A percentile compares a stretch with the other conserved stretches of the same genome.
Evolutionary conservation across 2,329 filamentous ascomycete genomes (phyloP).

Genomic region (Monosporascus sp.): DNA sequence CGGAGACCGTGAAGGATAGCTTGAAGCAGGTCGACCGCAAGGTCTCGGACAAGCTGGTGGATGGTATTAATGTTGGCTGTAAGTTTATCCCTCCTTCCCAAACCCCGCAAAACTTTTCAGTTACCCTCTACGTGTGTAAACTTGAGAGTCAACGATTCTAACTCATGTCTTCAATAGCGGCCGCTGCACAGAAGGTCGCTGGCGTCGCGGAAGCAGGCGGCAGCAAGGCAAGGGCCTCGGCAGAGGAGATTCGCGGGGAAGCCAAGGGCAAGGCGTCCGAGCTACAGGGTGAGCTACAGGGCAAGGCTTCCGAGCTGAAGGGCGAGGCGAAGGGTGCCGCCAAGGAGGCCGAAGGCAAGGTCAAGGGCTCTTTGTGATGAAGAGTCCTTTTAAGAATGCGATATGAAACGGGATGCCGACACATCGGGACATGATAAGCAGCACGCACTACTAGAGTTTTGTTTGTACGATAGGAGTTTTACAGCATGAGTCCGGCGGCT

Average conservation of each 20-base stretch:
- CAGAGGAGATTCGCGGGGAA: conserved; percentile 26
- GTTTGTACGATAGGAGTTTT: not conserved
- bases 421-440: not conserved
- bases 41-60: conserved; percentile 56
- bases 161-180: conserved; percentile 2
- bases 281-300: conserved; percentile 22
- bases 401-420: not conserved
- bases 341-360: conserved; percentile 29
- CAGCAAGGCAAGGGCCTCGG: conserved; percentile 29
- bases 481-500: not conserved
- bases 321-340: conserved; percentile 19
- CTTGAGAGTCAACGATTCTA: not conserved
- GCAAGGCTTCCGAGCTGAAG: conserved; percentile 25
- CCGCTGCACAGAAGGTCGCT: not conserved
- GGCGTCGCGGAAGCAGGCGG: conserved; percentile 25
- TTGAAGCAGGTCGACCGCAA: conserved; percentile 54
- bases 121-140: not conserved
- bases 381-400: not conserved
- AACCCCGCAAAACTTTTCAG: not conserved
- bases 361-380: conserved; percentile 22
- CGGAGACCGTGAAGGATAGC: conserved; percentile 53
- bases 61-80: conserved; percentile 55
- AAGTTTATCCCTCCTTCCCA: conserved; percentile 21
- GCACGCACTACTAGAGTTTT: not conserved
- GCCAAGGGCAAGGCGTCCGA: conserved; percentile 24